Percentiles rank a stretch among this genome's conserved stretches.
Conservation (phyloP, 345 rosid genomes). For the Salix udensis region DNA sequence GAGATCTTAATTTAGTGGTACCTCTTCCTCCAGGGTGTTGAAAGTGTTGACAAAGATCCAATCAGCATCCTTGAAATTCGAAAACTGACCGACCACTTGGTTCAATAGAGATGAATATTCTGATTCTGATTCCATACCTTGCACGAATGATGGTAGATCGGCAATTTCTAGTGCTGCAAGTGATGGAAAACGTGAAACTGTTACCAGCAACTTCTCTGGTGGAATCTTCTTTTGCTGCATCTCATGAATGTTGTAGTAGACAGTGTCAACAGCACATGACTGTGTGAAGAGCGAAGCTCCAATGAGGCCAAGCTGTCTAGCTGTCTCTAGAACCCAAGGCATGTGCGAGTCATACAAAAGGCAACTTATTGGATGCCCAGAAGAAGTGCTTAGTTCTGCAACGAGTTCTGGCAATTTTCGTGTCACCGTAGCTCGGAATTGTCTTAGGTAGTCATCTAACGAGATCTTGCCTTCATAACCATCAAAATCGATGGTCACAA, state of each 20-base stretch:
- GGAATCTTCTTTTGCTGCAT: conserved; percentile 1
- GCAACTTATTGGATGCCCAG: not conserved
- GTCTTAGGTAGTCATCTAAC: not conserved
- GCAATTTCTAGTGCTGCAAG: not conserved
- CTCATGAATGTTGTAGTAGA: not conserved
- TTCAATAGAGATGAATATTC: not conserved
- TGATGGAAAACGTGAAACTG: not conserved
- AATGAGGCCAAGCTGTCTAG: not conserved
- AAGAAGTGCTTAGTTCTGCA: not conserved
- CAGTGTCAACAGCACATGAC: not conserved
- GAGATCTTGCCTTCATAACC: not conserved
- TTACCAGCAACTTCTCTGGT: not conserved
- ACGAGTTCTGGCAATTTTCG: not conserved
- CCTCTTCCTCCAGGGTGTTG: conserved; percentile 47
- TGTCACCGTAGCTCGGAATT: not conserved
- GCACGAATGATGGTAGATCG: not conserved
- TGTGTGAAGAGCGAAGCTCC: conserved; percentile 1
- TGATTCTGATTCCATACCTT: not conserved
- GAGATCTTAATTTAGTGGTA: not conserved
- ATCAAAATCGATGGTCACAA: not conserved
- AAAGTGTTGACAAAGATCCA: conserved; percentile 1
- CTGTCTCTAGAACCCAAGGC: not conserved
- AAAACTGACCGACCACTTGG: not conserved
- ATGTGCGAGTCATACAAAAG: not conserved
- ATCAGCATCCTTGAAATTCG: not conserved